These are phyloP conservation scores for Nannizzia gypsea DNA, from an alignment of 2,329 filamentous ascomycete genomes.

Conservation along the genomic window DNA sequence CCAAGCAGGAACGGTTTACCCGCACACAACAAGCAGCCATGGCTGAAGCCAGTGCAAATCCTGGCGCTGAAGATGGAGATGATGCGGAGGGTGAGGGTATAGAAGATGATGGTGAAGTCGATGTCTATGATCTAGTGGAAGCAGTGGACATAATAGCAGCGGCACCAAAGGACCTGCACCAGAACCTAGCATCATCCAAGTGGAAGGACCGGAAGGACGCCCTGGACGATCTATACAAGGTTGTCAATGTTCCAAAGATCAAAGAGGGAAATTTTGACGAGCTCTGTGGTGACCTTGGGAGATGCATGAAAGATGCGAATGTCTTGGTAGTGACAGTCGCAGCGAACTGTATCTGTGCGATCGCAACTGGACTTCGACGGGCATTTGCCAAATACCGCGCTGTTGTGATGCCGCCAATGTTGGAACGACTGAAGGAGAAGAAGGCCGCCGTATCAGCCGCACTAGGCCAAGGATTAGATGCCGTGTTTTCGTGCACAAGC, in stretches of 20 bases:
- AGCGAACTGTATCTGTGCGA: conserved; percentile 78
- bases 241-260: conserved; percentile 75
- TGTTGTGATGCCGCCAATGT: conserved; percentile 72
- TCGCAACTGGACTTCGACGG: conserved; percentile 74
- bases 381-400: conserved; percentile 70
- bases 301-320: conserved; percentile 98
- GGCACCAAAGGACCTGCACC: conserved; percentile 68
- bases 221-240: conserved; percentile 64
- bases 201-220: conserved; percentile 98
- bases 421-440: conserved; percentile 96
- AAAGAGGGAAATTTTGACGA: conserved; percentile 85
- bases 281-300: conserved; percentile 70
- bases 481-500: conserved; percentile 52
- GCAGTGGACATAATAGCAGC: conserved; percentile 77
- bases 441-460: conserved; percentile 82
- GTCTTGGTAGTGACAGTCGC: conserved; percentile 87
- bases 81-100: conserved; percentile 51
- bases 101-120: conserved; percentile 54
- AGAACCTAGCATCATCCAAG: conserved; percentile 77
- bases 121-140: conserved; percentile 70
- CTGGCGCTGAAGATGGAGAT: conserved; percentile 47
- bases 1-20: conserved; percentile 82
- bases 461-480: conserved; percentile 70
- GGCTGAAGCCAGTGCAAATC: conserved; percentile 45
- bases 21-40: conserved; percentile 78